Conservation (phyloP, 495 filamentous ascomycete species). For the Trichoderma virens region DNA sequence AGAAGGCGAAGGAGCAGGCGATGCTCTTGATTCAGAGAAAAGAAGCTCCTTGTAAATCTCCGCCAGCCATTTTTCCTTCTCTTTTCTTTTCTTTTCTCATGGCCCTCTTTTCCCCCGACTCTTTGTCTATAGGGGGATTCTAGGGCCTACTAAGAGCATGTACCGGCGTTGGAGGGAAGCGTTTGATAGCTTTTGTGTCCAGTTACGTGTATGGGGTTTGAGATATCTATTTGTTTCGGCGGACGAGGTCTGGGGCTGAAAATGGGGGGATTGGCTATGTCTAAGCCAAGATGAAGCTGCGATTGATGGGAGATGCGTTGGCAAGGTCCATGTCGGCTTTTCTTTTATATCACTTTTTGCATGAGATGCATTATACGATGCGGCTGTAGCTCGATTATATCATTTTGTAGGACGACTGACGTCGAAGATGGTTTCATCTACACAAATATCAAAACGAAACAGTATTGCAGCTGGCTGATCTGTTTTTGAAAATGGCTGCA, state of each 20-base stretch:
- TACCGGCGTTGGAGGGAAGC: slow-evolving; percentile 1
- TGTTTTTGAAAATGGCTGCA: not conserved
- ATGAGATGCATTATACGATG: not conserved
- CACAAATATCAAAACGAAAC: not conserved
- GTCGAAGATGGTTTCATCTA: not conserved
- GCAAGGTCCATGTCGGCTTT: not conserved
- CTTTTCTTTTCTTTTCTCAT: not conserved
- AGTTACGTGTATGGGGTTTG: not conserved
- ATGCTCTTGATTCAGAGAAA: not conserved
- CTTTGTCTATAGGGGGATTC: not conserved
- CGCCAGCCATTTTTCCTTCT: not conserved
- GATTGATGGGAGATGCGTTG: not conserved
- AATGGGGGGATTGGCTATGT: not conserved
- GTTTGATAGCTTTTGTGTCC: slow-evolving; percentile 3
- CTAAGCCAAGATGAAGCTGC: not conserved
- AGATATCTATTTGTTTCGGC: not conserved
- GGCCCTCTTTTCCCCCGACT: not conserved
- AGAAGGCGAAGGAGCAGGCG: slow-evolving; percentile 15
- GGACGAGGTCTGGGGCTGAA: not conserved
- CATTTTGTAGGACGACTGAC: not conserved
- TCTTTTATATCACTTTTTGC: not conserved
- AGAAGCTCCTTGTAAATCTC: not conserved
- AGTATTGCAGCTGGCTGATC: not conserved
- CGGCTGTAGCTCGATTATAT: not conserved
- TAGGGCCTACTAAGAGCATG: not conserved